Conservation (phyloP, 2,329 filamentous ascomycete species). For the Colletotrichum horii region DNA sequence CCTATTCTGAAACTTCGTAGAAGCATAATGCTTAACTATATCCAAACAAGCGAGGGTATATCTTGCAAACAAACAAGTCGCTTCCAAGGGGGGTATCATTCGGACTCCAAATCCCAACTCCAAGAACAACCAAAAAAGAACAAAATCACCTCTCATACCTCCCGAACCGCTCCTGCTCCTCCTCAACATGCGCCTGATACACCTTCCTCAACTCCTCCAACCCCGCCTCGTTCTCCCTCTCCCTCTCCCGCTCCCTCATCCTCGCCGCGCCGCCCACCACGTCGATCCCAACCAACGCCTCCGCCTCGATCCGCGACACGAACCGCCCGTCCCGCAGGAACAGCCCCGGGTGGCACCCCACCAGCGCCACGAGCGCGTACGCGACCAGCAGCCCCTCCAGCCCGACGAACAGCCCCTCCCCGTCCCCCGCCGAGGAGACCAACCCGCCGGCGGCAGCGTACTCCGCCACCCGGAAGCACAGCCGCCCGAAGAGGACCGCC, state of each 20-base stretch:
- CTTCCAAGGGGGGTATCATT: background rate
- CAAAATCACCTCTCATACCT: background rate
- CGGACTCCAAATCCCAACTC: background rate
- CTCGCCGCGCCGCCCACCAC: background rate
- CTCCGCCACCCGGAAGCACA: conserved; percentile 30
- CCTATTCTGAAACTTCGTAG: background rate
- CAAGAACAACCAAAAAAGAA: background rate
- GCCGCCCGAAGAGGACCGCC: conserved; percentile 28
- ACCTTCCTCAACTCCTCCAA: conserved; percentile 20
- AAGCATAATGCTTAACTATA: background rate
- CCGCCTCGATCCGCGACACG: background rate
- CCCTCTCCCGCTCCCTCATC: background rate
- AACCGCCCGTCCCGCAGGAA: conserved; percentile 17
- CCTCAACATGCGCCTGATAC: conserved; percentile 3
- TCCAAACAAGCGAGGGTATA: background rate
- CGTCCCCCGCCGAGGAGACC: conserved; percentile 27
- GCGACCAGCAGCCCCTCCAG: conserved; percentile 34
- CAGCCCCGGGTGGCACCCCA: conserved; percentile 31
- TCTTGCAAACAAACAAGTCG: background rate
- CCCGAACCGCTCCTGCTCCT: conserved; percentile 4
- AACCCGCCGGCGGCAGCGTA: conserved; percentile 28
- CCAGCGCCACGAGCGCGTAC: conserved; percentile 30
- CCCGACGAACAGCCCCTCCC: conserved; percentile 29
- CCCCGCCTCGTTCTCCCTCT: background rate
- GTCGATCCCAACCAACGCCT: conserved; percentile 4